These are phyloP conservation scores for Hypoxylon sp. DNA, from an alignment of 2,329 filamentous ascomycete species.

Conservation along the genomic window DNA sequence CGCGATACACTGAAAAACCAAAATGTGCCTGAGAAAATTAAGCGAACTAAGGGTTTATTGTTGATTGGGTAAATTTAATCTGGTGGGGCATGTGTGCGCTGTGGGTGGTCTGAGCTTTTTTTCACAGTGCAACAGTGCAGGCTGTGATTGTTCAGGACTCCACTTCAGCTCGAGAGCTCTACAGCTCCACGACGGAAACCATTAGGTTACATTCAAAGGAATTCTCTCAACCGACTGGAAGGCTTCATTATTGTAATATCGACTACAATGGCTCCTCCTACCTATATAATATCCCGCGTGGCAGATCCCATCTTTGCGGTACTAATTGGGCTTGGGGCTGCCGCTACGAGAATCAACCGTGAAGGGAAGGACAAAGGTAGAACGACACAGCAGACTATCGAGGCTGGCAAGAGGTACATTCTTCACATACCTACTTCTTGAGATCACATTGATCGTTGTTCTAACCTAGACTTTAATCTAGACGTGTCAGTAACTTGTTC, in stretches of 20 bases:
- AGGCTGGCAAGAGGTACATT: slow-evolving; percentile 61
- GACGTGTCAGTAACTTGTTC: slow-evolving; percentile 29
- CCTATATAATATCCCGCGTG: slow-evolving; percentile 72
- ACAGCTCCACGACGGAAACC: background rate
- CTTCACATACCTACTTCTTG: background rate
- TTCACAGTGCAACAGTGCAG: background rate
- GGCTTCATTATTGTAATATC: background rate
- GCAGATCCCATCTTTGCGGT: slow-evolving; percentile 73
- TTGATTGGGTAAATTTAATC: slow-evolving; percentile 48
- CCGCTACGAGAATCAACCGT: slow-evolving; percentile 70
- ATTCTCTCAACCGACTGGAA: background rate
- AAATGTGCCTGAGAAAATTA: slow-evolving; percentile 53
- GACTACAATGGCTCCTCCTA: slow-evolving; percentile 65
- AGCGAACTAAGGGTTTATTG: slow-evolving; percentile 48
- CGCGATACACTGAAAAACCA: slow-evolving; percentile 47
- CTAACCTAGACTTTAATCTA: slow-evolving; percentile 26
- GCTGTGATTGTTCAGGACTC: background rate
- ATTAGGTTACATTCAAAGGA: too few species aligned
- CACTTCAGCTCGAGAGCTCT: background rate
- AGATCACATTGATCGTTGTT: background rate
- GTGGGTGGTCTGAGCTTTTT: slow-evolving; percentile 42
- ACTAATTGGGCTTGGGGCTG: slow-evolving; percentile 69
- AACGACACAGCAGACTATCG: slow-evolving; percentile 65
- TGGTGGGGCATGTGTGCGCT: slow-evolving; percentile 33
- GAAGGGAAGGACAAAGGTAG: slow-evolving; percentile 72